Evolutionary conservation across 2,329 filamentous ascomycete species (phyloP), one percentile per base, ranked within the genome.

Genomic region (Fonsecaea monophora): DNA sequence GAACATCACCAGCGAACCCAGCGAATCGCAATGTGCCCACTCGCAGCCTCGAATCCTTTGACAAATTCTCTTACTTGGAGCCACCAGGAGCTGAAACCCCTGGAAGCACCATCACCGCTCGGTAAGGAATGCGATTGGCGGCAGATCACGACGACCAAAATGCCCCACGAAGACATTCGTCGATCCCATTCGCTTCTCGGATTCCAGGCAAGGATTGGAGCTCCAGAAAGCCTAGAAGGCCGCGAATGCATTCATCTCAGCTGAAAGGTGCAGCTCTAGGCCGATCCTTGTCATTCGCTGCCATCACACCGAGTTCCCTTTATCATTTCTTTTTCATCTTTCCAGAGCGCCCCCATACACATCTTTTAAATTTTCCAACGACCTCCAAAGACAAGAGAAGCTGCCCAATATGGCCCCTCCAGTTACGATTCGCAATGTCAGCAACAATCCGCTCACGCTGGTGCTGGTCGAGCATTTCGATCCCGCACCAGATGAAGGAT

Each of bases 391-490:
- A 34, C 30, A 30, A 54, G 25, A 32, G n/a, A 10, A 8, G n/a
- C 34, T 38, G n/a, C 21, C 59, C 45, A 66, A 53, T 54, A 80
- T 81, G 79, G 77, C 76, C 55, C 78, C 78, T 48, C 74, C 80
- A 37, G 81, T 97, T 72, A 91, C 86, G 4, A 87, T 97, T 74
- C 92, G 94, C 74, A 97, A 97, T 78, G 82, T 96, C 71, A 94
- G 92, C 53, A 83, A 86, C 65, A 89, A 86, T 57, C 84, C 88
- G n/a, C 82, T 97, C 63, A 87, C 89, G 72, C 85, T 97, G 73
- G 89, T 88, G 77, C 78, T 83, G 67, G 82, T 94, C 66, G 91
- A 96, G 81, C 89, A 90, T 72, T 93, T 93, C 77, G 86, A 88
- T 71, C 84, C 81, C 55, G 62, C 77, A 68, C 68, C 69, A 67